Conservation (phyloP, 1,284 basidiomycete species). For the Rhodotorula sp. region DNA sequence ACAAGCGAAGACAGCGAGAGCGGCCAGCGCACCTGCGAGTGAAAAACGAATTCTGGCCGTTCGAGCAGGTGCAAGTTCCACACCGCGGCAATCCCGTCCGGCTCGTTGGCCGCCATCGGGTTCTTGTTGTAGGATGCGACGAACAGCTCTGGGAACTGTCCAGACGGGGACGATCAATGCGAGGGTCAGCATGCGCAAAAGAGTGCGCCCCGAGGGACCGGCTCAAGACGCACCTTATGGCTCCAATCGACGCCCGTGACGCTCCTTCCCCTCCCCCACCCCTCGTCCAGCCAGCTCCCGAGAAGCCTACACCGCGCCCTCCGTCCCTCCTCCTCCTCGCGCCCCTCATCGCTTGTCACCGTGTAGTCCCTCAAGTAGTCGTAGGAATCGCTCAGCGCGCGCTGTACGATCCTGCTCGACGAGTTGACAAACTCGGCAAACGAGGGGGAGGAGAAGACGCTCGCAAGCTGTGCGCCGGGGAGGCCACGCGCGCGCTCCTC, state of each 20-base stretch:
- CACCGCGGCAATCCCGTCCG: conserved; percentile 92
- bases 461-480: conserved; percentile 76
- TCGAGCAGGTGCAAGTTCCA: conserved; percentile 97
- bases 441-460: conserved; percentile 79
- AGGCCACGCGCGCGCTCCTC: conserved; percentile 81
- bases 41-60: conserved; percentile 95
- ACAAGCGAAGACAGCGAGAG: not conserved
- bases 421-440: conserved; percentile 92
- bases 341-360: conserved; percentile 57
- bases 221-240: conserved; percentile 66
- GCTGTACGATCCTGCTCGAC: conserved; percentile 91
- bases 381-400: conserved; percentile 93
- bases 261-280: conserved; percentile 84
- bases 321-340: conserved; percentile 32
- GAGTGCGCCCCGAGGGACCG: too few species aligned
- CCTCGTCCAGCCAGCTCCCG: conserved; percentile 81
- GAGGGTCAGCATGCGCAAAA: not conserved
- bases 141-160: conserved; percentile 88
- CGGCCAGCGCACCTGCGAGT: conserved; percentile 71
- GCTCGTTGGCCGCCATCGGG: conserved; percentile 82
- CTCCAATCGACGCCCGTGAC: conserved; percentile 98
- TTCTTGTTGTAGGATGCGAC: conserved; percentile 97
- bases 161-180: accelerated
- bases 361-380: conserved; percentile 97
- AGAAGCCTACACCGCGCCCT: conserved; percentile 26